Evolutionary conservation across 169 alveolate genomes (phyloP), one percentile per base, ranked within the genome.

Genomic region (Toxoplasma gondii): DNA sequence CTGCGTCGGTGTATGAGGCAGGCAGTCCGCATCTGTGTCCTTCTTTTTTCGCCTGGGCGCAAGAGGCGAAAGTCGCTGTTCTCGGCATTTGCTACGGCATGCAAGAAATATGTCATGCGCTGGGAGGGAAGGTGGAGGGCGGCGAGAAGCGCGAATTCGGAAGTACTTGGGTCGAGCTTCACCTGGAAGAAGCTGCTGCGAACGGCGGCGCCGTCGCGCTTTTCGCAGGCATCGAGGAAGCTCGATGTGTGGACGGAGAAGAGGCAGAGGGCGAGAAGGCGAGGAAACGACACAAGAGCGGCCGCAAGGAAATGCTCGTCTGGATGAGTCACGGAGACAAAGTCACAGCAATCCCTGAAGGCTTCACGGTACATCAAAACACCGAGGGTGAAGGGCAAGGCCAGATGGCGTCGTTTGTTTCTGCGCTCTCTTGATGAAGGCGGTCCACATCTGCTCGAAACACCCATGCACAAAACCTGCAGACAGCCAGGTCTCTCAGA

Each of bases 281-380:
- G 5, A 27, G 17, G 44, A 36, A 31, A 44, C n/a, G 67, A 2
- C 19, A 36, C 36, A 82, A 82, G 67, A 41, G 1, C 17, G 41
- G 24, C 5, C 44, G 17, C 38, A 29, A 43, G 17, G 90, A 82
- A 31, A 82, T 83, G 74, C 88, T 38, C 10, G 97, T 96, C 54
- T 96, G 97, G 97, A 96, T 96, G 97, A 90, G 95, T 91, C 97
- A 96, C 81, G 97, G 97, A 27, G 97, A 96, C 94, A 94, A 92
- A 94, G 96, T 92, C 39, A 58, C 93, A 27, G 19, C 64, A 38
- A 39, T 86, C 38, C 94, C 95, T 0, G 69, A 49, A 29, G 94
- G 95, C 39, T 96, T 96, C 91, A 44, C 69, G 44, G 94, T 92
- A 49, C 58, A 49, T 4, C 38, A 10, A 34, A 4, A 69, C 82